Evolutionary conservation across 345 rosid species (phyloP).

Genomic region (Ricinus communis): DNA sequence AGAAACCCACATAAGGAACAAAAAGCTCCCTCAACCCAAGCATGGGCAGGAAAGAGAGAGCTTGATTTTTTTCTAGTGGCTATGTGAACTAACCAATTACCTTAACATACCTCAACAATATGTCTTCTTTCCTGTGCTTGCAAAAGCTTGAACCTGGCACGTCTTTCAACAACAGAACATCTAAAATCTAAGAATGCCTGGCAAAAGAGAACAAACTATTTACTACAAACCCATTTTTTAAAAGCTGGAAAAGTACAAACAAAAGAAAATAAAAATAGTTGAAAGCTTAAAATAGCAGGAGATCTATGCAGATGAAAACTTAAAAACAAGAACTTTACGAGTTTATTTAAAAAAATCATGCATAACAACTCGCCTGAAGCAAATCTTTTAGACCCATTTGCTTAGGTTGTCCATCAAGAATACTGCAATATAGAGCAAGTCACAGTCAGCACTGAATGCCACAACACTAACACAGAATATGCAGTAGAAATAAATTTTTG

Average conservation of each 20-base stretch:
- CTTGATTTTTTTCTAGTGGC: too few species aligned
- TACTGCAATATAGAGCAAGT: constrained; percentile 46
- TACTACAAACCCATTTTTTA: background rate
- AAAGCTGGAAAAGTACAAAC: background rate
- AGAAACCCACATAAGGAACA: too few species aligned
- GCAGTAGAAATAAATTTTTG: background rate
- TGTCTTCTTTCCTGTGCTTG: constrained; percentile 82
- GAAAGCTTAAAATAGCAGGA: background rate
- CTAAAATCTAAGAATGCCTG: constrained; percentile 92
- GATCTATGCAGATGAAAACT: background rate
- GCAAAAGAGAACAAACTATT: background rate
- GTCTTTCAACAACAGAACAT: constrained; percentile 90
- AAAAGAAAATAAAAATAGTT: background rate
- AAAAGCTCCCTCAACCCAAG: background rate
- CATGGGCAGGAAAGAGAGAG: background rate
- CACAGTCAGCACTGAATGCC: background rate
- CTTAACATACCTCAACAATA: constrained; percentile 75
- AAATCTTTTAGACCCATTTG: constrained; percentile 86
- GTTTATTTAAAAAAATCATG: background rate
- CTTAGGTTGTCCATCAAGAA: constrained; percentile 85
- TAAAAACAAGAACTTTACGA: background rate
- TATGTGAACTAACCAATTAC: background rate
- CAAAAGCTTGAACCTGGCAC: constrained; percentile 78
- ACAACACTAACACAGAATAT: background rate
- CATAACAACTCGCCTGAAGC: constrained; percentile 65